These are phyloP conservation scores for Mariannaea elegans DNA, from an alignment of 2,329 filamentous ascomycete genomes.

Conservation along the genomic window DNA sequence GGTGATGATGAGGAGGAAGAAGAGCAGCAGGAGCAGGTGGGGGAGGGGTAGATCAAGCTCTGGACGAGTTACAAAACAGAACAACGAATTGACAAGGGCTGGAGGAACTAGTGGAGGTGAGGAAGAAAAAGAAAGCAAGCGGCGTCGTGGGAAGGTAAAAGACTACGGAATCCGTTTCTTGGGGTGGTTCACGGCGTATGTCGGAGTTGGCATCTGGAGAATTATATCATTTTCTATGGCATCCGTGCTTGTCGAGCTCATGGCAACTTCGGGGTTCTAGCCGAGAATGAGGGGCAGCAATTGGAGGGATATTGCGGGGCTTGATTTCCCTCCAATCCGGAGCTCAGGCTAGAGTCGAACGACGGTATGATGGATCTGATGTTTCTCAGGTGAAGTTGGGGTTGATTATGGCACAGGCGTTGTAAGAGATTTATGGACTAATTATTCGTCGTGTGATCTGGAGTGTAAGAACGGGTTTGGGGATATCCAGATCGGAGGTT, in stretches of 20 bases:
- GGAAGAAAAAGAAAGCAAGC: constrained; percentile 1
- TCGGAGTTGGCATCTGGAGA: constrained; percentile 16
- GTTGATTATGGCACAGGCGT: constrained; percentile 8
- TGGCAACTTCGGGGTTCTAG: constrained; percentile 36
- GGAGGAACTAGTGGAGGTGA: constrained; percentile 5
- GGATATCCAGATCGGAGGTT: background rate
- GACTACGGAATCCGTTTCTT: background rate
- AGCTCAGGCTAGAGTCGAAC: constrained; percentile 10
- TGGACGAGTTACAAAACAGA: background rate
- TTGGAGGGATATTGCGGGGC: constrained; percentile 41
- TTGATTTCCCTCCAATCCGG: constrained; percentile 35
- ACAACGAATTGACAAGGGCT: background rate
- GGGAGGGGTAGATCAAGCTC: background rate
- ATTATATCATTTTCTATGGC: constrained; percentile 21
- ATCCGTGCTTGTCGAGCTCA: constrained; percentile 11
- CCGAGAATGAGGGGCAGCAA: constrained; percentile 36
- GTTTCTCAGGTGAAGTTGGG: constrained; percentile 28
- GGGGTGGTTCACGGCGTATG: constrained; percentile 13
- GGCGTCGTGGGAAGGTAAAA: constrained; percentile 1
- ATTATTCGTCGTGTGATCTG: background rate
- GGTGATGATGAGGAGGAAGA: constrained; percentile 15
- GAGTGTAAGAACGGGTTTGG: no score
- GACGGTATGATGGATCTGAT: constrained; percentile 27
- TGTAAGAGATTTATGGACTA: background rate
- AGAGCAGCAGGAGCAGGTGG: constrained; percentile 21